A percentile compares a stretch with the other conserved stretches of the same genome.
phyloP scores from a whole-genome alignment of 192 early-diverging fungal species.

The Gonapodya prolifera region DNA sequence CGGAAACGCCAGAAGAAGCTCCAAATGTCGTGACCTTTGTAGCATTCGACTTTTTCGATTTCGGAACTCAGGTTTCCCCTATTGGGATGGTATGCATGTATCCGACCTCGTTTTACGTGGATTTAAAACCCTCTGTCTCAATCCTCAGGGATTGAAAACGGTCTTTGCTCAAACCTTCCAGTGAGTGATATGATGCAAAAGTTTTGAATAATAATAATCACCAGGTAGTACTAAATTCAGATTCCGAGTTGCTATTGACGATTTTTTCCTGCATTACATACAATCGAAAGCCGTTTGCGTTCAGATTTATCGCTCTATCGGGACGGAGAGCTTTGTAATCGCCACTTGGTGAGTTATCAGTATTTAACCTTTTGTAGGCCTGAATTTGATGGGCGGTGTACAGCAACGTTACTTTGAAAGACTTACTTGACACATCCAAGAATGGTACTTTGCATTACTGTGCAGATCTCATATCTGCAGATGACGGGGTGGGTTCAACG shows the following conservation, averaged over 20 bases:
- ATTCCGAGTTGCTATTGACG: constrained; percentile 38
- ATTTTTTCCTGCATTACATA: constrained; percentile 42
- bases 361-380: neutral
- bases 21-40: constrained; percentile 25
- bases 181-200: neutral
- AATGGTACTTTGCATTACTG: constrained; percentile 31
- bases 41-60: constrained; percentile 44
- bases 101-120: no score
- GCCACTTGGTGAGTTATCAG: constrained; percentile 22
- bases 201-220: no score
- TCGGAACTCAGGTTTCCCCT: constrained; percentile 34
- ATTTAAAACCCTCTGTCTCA: constrained; percentile 21
- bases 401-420: constrained; percentile 27
- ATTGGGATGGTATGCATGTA: no score
- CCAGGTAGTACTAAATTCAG: constrained; percentile 6
- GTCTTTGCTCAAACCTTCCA: neutral
- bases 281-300: constrained; percentile 26
- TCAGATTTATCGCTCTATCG: constrained; percentile 28
- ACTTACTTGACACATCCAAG: constrained; percentile 24
- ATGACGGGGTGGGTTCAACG: constrained; percentile 19
- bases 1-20: constrained; percentile 8
- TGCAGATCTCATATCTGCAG: constrained; percentile 27
- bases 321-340: constrained; percentile 25
- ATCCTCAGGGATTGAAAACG: constrained; percentile 12
- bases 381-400: neutral